Base-by-base conservation (phyloP, 1,139 yeast species). In the Meyerozyma smithsonii region DNA sequence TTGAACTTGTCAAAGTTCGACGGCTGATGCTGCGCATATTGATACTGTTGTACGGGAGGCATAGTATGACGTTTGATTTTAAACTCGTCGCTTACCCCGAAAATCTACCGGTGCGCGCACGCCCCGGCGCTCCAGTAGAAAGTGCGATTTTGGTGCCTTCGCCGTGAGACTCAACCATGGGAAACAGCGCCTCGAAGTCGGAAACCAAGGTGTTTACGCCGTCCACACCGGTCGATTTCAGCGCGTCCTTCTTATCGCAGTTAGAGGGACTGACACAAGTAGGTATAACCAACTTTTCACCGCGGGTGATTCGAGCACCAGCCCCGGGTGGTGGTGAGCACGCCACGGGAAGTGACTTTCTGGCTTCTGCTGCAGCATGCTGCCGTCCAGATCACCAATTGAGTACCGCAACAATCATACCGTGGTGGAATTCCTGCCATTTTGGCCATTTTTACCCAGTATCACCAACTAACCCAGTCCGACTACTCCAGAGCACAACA, bases 1-100 rank as follows among this genome's bases (percentile, higher is more conserved):
- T 92, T 92, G 77, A 92, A 86, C 69, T 90, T 92, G 46, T 92
- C 96, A 68, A 89, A 89, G 65, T 84, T 81, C 37, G 96, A 84
- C 43, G 94, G 95, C 59, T 84, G 88, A 51, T 84, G 92, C 46
- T 75, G 82, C 38, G 71, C 79, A 56, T 77, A 80, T 58, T 80
- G 84, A 48, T 77, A 75, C 64, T 82, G 88, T 62, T 79, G 90
- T 51, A 82, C 87, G 64, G 95, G 95, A 51, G 95, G 95, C 95
- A 85, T 85, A 38, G 42, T 47, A 19, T 10, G 18, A 26, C 17
- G 15, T 15, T 17, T 5, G 21, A 11, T 20, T 11, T 16, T 12
- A 17, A 18, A 14, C 15, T 16, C 21, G 8, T 10, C 7, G 15
- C 20, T 17, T 18, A 14, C 16, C 32, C 16, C 18, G 32, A 30